Conservation (phyloP, 1,284 basidiomycete genomes). For the Cryptococcus sp. region DNA sequence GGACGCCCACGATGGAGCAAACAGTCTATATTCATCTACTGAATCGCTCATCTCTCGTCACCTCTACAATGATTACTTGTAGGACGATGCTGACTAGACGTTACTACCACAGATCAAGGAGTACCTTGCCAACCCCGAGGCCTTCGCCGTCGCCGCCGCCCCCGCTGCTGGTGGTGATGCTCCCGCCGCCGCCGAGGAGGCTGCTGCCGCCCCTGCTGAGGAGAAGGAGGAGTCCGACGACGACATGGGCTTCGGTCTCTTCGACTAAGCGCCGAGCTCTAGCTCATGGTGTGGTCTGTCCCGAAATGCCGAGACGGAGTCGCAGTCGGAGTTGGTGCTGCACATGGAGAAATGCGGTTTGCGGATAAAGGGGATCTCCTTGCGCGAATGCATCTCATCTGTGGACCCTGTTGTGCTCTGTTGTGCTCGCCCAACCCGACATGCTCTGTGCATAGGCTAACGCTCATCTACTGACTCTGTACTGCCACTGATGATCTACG, state of each 20-base stretch:
- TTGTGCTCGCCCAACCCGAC: not conserved
- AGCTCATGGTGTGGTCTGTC: too few relatives aligned
- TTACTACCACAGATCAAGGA: slow-evolving; percentile 75
- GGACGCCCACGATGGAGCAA: slow-evolving; percentile 31
- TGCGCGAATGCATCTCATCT: slow-evolving; percentile 5
- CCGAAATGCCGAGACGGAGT: not conserved
- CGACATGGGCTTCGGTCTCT: slow-evolving; percentile 74
- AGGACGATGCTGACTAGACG: slow-evolving; percentile 8
- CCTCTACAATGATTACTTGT: not conserved
- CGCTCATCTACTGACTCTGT: not conserved
- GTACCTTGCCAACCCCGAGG: slow-evolving; percentile 94
- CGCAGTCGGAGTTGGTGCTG: not conserved
- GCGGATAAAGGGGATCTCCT: not conserved
- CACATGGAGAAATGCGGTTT: not conserved
- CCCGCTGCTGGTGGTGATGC: slow-evolving; percentile 62
- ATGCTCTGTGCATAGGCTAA: not conserved
- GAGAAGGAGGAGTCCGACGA: slow-evolving; percentile 70
- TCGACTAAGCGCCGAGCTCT: slow-evolving; percentile 66
- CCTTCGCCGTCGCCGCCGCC: slow-evolving; percentile 79
- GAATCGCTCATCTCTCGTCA: slow-evolving; percentile 17
- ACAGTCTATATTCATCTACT: slow-evolving; percentile 38
- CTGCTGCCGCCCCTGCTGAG: slow-evolving; percentile 60
- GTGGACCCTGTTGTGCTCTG: not conserved
- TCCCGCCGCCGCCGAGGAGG: slow-evolving; percentile 59
- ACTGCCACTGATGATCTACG: not conserved